phyloP scores from a whole-genome alignment of 23 red algal genomes.

The Gracilaria gracilis region DNA sequence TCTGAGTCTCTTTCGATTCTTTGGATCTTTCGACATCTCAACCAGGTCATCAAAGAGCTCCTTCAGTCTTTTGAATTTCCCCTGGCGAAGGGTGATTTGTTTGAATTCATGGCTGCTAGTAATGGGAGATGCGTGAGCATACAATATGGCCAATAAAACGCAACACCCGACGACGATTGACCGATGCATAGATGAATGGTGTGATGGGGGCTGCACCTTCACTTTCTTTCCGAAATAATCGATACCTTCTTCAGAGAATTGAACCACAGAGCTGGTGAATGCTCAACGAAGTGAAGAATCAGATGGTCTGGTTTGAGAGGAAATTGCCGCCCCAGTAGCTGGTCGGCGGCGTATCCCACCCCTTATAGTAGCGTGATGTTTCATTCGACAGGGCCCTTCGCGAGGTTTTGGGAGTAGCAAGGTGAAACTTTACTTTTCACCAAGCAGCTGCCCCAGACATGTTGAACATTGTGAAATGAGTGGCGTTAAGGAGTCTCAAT shows the following conservation, averaged over 20 bases:
- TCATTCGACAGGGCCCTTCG: too few relatives aligned
- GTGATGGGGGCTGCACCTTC: background rate
- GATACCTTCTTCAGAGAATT: background rate
- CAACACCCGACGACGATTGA: background rate
- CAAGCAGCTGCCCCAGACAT: too few relatives aligned
- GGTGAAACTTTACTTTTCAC: too few relatives aligned
- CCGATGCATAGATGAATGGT: background rate
- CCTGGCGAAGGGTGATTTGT: background rate
- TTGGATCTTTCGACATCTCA: background rate
- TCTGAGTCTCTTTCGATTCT: background rate
- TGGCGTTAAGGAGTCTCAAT: background rate
- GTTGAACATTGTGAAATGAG: background rate
- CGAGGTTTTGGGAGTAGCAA: too few relatives aligned
- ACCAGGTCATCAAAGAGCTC: background rate
- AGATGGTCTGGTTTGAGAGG: too few relatives aligned
- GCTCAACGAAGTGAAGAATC: too few relatives aligned
- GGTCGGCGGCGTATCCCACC: too few relatives aligned
- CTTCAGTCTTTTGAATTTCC: background rate
- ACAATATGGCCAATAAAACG: background rate
- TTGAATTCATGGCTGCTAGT: background rate
- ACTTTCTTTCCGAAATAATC: background rate
- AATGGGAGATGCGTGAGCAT: background rate
- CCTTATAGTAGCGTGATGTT: too few relatives aligned
- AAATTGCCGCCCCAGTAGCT: too few relatives aligned
- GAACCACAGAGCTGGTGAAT: too few relatives aligned